Conservation (phyloP, 441 rosid genomes). For the Flueggea neowawraea region DNA sequence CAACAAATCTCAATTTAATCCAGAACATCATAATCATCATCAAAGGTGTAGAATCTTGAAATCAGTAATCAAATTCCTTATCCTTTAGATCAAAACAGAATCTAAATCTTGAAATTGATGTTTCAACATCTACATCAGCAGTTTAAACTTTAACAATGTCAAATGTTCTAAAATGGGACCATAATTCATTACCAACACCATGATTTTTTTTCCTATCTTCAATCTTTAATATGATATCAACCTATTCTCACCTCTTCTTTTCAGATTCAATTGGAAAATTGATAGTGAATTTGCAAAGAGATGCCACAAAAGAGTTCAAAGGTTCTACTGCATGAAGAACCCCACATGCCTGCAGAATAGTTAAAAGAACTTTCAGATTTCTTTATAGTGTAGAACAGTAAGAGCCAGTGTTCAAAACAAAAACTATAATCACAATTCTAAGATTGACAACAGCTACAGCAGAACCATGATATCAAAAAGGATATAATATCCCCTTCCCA, state of each 20-base stretch:
- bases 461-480: neutral
- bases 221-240: slow-evolving; percentile 11
- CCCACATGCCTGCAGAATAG: slow-evolving; percentile 85
- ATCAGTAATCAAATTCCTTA: neutral
- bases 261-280: slow-evolving; percentile 82
- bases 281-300: slow-evolving; percentile 96
- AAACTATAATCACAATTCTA: neutral
- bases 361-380: slow-evolving; percentile 20
- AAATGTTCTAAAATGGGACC: too few species aligned
- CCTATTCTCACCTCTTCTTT: slow-evolving; percentile 57
- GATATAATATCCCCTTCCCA: too few species aligned
- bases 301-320: slow-evolving; percentile 94
- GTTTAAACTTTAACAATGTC: too few species aligned
- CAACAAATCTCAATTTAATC: slow-evolving; percentile 49
- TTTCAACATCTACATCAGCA: too few species aligned
- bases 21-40: slow-evolving; percentile 21
- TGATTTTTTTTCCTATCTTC: too few species aligned
- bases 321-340: slow-evolving; percentile 98
- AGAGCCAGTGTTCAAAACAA: slow-evolving; percentile 1
- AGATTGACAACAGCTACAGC: neutral
- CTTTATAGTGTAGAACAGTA: slow-evolving; percentile 7
- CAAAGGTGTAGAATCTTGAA: slow-evolving; percentile 1
- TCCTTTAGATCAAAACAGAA: neutral
- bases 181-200: too few species aligned
- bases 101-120: too few species aligned